phyloP scores from a whole-genome alignment of 2,329 filamentous ascomycete genomes.

The Pseudovirgaria hyperparasitica region DNA sequence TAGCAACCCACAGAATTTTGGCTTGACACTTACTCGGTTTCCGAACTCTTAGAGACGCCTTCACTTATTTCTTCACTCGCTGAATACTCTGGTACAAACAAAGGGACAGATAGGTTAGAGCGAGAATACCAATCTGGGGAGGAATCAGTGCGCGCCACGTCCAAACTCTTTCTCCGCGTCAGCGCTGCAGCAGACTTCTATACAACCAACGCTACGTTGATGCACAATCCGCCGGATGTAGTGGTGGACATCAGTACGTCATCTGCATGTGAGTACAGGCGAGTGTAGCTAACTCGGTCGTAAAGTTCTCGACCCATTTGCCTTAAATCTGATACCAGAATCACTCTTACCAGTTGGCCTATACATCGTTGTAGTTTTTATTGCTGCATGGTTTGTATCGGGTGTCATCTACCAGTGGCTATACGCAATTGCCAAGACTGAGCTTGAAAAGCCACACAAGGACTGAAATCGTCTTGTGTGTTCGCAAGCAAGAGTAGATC shows the following conservation, averaged over 20 bases:
- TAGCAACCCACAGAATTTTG: slow-evolving; percentile 80
- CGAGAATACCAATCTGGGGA: slow-evolving; percentile 2
- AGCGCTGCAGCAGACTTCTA: slow-evolving; percentile 75
- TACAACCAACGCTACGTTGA: slow-evolving; percentile 58
- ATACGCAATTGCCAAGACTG: slow-evolving; percentile 9
- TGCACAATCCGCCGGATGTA: slow-evolving; percentile 62
- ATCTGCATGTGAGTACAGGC: not conserved
- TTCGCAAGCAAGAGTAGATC: not conserved
- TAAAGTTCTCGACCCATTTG: slow-evolving; percentile 78
- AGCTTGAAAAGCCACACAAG: slow-evolving; percentile 16
- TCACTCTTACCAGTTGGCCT: slow-evolving; percentile 61
- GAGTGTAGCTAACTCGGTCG: slow-evolving; percentile 7
- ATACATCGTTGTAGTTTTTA: slow-evolving; percentile 53
- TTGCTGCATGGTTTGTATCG: slow-evolving; percentile 39
- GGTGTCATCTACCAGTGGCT: slow-evolving; percentile 25
- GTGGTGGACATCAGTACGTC: slow-evolving; percentile 53
- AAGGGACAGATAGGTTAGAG: slow-evolving; percentile 11
- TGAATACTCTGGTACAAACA: slow-evolving; percentile 44
- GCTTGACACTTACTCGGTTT: slow-evolving; percentile 51
- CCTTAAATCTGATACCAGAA: slow-evolving; percentile 65
- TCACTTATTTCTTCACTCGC: slow-evolving; percentile 53
- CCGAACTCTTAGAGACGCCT: slow-evolving; percentile 48
- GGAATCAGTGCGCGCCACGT: slow-evolving; percentile 20
- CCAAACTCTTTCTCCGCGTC: slow-evolving; percentile 60
- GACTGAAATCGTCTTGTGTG: slow-evolving; percentile 13